A percentile compares a stretch with the other conserved stretches of the same genome.
Conservation (phyloP, 1,284 basidiomycete genomes). For the Gymnopus androsaceus region DNA sequence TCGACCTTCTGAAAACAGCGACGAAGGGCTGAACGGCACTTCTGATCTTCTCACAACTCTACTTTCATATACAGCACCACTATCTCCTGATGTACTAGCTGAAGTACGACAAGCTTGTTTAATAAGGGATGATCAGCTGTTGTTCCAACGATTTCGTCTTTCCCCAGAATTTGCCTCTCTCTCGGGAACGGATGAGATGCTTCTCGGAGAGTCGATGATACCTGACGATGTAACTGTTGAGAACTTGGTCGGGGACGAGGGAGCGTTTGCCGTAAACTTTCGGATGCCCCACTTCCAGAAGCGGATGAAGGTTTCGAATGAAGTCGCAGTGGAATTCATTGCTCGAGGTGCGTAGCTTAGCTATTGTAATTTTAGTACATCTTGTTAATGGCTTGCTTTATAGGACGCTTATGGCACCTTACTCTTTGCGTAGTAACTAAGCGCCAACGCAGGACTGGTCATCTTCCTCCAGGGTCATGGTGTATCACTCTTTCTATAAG, state of each 20-base stretch:
- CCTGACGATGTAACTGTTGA: conserved; percentile 56
- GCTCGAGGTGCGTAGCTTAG: conserved; percentile 54
- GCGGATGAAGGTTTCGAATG: conserved; percentile 64
- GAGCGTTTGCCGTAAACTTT: conserved; percentile 55
- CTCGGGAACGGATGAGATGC: conserved; percentile 56
- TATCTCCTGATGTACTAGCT: conserved; percentile 46
- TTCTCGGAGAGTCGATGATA: conserved; percentile 52
- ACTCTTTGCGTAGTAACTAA: conserved; percentile 47
- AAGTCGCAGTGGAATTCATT: conserved; percentile 63
- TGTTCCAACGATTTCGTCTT: conserved; percentile 63
- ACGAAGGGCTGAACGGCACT: conserved; percentile 25
- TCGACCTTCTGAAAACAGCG: conserved; percentile 33
- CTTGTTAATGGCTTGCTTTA: background rate
- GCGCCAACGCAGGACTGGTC: conserved; percentile 14
- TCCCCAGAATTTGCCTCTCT: conserved; percentile 50
- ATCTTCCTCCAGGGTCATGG: conserved; percentile 51
- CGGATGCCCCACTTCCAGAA: conserved; percentile 65
- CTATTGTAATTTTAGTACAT: background rate
- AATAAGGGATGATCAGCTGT: conserved; percentile 56
- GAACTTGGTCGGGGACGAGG: conserved; percentile 49
- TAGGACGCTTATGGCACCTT: conserved; percentile 67
- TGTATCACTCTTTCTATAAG: conserved; percentile 53
- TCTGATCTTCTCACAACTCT: conserved; percentile 53
- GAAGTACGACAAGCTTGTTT: conserved; percentile 69
- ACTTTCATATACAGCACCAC: conserved; percentile 55